A percentile compares a stretch with the other conserved stretches of the same genome.
Conservation (phyloP, 306 rosid species). For the Medicago truncatula region DNA sequence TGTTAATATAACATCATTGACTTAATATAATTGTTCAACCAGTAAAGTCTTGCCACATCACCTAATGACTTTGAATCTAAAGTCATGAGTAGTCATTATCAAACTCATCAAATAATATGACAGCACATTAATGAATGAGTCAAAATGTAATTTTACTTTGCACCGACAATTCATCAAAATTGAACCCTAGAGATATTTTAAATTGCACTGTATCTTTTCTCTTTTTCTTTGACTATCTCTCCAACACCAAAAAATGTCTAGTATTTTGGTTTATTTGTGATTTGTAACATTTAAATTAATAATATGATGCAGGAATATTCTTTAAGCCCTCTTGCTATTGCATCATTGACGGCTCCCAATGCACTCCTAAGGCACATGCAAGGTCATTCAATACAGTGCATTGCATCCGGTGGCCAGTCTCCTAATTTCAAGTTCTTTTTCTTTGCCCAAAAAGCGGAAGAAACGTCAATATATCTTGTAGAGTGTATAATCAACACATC, state of each 20-base stretch:
- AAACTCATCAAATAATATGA: background rate
- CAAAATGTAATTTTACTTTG: background rate
- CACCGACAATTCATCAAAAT: background rate
- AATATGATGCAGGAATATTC: conserved; percentile 70
- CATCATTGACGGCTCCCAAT: conserved; percentile 67
- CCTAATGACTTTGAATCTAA: conserved; percentile 16
- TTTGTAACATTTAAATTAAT: conserved; percentile 4
- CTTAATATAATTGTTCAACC: background rate
- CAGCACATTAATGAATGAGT: background rate
- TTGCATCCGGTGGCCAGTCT: conserved; percentile 94
- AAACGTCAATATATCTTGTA: conserved; percentile 75
- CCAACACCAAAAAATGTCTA: background rate
- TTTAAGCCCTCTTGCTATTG: conserved; percentile 71
- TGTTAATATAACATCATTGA: conserved; percentile 26
- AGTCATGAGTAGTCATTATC: background rate
- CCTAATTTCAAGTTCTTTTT: conserved; percentile 94
- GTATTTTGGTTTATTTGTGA: conserved; percentile 30
- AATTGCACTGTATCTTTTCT: background rate
- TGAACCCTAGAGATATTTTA: conserved; percentile 22
- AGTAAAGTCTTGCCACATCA: background rate
- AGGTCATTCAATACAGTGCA: conserved; percentile 83
- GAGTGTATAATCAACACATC: conserved; percentile 93
- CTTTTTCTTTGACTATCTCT: conserved; percentile 1
- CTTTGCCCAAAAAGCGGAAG: conserved; percentile 93
- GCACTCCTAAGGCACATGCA: conserved; percentile 88